Conservation (phyloP, 768 basidiomycete genomes). For the Sporobolomyces roseus region DNA sequence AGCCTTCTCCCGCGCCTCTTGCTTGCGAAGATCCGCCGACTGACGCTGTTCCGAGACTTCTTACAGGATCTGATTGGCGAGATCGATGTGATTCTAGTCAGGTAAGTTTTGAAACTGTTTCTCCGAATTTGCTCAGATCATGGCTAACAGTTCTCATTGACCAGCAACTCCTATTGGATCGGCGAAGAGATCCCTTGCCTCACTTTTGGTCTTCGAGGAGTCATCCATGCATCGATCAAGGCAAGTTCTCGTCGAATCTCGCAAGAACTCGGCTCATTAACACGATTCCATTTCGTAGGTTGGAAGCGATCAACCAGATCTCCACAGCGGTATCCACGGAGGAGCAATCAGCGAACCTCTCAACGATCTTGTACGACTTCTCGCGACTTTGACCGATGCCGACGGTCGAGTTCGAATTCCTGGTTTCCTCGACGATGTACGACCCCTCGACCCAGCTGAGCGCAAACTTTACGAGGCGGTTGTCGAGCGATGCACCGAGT, state of each 20-base stretch:
- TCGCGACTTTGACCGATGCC: constrained; percentile 64
- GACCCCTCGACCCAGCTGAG: constrained; percentile 65
- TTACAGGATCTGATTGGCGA: constrained; percentile 72
- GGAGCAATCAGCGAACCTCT: constrained; percentile 84
- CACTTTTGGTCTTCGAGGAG: constrained; percentile 90
- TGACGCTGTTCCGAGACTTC: background rate
- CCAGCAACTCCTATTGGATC: constrained; percentile 94
- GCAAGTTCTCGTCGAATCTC: constrained; percentile 48
- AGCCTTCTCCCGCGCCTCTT: background rate
- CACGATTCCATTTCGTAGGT: no score
- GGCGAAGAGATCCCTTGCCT: constrained; percentile 86
- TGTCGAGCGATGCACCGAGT: constrained; percentile 51
- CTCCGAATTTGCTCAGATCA: background rate
- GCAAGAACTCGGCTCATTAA: no score
- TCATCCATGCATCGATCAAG: constrained; percentile 78
- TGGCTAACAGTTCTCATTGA: background rate
- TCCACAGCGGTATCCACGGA: constrained; percentile 92
- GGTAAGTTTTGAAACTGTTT: background rate
- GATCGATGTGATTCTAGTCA: constrained; percentile 75
- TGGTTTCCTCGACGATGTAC: constrained; percentile 59
- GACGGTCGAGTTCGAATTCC: constrained; percentile 53
- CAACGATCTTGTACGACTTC: constrained; percentile 81
- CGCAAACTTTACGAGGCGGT: constrained; percentile 64
- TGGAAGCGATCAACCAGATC: constrained; percentile 66
- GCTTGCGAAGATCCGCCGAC: background rate